These are phyloP conservation scores for Hemileccinum impolitum DNA, from an alignment of 768 basidiomycete species.

Conservation along the genomic window DNA sequence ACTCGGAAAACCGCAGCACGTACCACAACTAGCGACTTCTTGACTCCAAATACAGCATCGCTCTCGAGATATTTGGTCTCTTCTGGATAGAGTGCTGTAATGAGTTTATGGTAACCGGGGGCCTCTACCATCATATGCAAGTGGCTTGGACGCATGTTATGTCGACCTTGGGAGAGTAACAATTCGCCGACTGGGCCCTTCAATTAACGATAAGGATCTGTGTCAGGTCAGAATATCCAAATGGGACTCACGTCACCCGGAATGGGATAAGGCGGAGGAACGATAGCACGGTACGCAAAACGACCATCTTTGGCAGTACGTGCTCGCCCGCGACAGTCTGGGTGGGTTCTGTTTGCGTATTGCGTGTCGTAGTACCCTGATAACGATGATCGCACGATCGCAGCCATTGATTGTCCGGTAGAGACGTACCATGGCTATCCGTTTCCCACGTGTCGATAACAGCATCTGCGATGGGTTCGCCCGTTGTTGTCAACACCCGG, in stretches of 20 bases:
- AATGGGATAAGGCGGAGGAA: constrained; percentile 68
- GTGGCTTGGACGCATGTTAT: constrained; percentile 78
- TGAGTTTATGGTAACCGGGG: constrained; percentile 66
- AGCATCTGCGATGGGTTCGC: constrained; percentile 62
- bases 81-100: constrained; percentile 72
- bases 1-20: constrained; percentile 20
- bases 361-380: constrained; percentile 41
- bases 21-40: constrained; percentile 74
- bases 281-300: constrained; percentile 69
- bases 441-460: constrained; percentile 85
- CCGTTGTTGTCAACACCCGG: constrained; percentile 52
- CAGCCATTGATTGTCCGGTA: constrained; percentile 32
- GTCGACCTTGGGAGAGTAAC: constrained; percentile 54
- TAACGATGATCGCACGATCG: not conserved
- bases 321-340: constrained; percentile 75
- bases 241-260: constrained; percentile 54
- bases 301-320: constrained; percentile 56
- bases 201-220: constrained; percentile 8
- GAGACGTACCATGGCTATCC: constrained; percentile 50
- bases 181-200: constrained; percentile 71
- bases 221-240: constrained; percentile 1
- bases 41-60: constrained; percentile 82
- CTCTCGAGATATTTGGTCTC: constrained; percentile 63
- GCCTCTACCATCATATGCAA: constrained; percentile 73
- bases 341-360: constrained; percentile 50